phyloP scores from a whole-genome alignment of 192 early-diverging fungal species.

The Dispira simplex region DNA sequence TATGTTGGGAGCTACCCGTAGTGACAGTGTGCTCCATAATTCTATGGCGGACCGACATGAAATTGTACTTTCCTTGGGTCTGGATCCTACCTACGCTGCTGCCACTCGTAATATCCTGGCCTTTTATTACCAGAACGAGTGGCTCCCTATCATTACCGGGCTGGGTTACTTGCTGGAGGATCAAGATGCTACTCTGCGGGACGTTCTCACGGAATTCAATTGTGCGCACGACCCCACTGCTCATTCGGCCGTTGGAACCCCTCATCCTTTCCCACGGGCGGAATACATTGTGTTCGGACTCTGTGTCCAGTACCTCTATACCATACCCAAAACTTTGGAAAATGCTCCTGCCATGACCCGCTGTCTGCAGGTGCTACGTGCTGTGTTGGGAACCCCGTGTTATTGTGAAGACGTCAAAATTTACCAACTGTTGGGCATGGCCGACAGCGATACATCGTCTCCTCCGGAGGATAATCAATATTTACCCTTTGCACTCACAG shows the following conservation, averaged over 20 bases:
- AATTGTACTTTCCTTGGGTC: constrained; percentile 5
- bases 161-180: neutral
- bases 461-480: too few species aligned
- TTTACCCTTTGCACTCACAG: neutral
- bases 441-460: too few species aligned
- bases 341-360: neutral
- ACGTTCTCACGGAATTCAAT: neutral
- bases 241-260: neutral
- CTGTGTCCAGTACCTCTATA: constrained; percentile 10
- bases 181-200: neutral
- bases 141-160: neutral
- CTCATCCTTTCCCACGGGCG: neutral
- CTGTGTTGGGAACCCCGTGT: neutral
- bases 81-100: constrained; percentile 4
- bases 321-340: neutral
- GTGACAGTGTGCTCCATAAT: neutral
- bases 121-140: neutral
- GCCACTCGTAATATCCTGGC: constrained; percentile 9
- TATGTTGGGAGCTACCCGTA: neutral
- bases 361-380: constrained; percentile 4
- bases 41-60: neutral
- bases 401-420: too few species aligned
- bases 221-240: too few species aligned
- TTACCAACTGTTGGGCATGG: too few species aligned
- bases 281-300: constrained; percentile 7